Base-by-base conservation (phyloP, 2,329 filamentous ascomycete species). In the Aureobasidium sp. region DNA sequence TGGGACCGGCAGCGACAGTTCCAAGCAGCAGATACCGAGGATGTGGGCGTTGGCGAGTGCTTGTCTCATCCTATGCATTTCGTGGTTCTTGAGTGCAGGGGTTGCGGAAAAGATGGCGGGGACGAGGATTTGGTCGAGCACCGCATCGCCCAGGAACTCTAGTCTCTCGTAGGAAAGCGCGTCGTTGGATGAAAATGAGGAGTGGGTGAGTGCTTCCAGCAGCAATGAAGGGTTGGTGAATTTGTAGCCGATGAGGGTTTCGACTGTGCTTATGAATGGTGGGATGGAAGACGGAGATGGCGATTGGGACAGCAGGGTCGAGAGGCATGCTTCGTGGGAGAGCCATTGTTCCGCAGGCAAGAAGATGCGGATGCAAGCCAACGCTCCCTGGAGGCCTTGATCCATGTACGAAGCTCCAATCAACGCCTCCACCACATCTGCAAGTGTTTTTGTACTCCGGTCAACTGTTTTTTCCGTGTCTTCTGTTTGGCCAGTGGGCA, bases 381-480 rank as follows among this genome's bases (percentile, higher is more conserved):
- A 72, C 0, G 86, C 87, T 64, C 83, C 86, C 0, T 75, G 50
- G 15, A 88, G 74, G 0, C 88, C 88, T 1, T 89, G 88, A 57
- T 89, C 82, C 1, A 88, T 63, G 66, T 82, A 91, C 0, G 88
- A 82, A 0, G 85, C 88, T 0, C 90, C 93, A 21, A 96, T 86
- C 0, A 96, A 77, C 0, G 92, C 83, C 70, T 97, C 93, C 0
- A 96, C 81, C 0, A 96, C 86, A 67, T 97, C 93, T 3, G 93
- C 93, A 8, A 96, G 80, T 0, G 83, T 83, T 70, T 97, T 97
- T 1, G 84, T 87, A 0, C 89, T 87, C 33, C 91, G 69, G 15
- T 70, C 67, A 47, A 67, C 72, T 63, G 37, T 66, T 59, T 61
- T 58, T 51, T 61, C 31, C 19, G 81, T 74, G 15, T 38, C 23